Conservation (phyloP, 1,284 basidiomycete species). For the Malassezia yamatoensis region DNA sequence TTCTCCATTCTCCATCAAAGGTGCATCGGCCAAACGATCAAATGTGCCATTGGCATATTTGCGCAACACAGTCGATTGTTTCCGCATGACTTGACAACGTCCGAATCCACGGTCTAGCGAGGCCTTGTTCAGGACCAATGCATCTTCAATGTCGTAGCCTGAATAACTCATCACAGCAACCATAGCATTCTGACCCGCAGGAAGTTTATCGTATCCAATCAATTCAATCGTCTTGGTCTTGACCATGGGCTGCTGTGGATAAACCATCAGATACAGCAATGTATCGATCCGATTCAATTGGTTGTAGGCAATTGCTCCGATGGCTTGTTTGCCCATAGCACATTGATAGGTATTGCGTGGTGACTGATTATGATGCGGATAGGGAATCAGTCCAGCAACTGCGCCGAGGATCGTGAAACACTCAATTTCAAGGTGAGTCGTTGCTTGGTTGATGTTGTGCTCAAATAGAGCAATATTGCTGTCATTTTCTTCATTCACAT, state of each 20-base stretch:
- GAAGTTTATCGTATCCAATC: constrained; percentile 88
- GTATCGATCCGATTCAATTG: constrained; percentile 97
- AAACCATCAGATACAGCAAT: constrained; percentile 94
- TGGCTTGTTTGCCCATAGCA: constrained; percentile 99
- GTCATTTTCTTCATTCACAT: constrained; percentile 99
- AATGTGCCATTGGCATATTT: constrained; percentile 97
- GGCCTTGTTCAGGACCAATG: constrained; percentile 79
- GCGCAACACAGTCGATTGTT: constrained; percentile 83
- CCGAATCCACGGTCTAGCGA: constrained; percentile 88
- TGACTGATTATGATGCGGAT: constrained; percentile 98
- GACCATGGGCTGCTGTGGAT: constrained; percentile 98
- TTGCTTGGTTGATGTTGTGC: constrained; percentile 61
- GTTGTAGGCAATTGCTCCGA: constrained; percentile 97
- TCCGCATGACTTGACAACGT: constrained; percentile 90
- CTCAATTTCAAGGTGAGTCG: constrained; percentile 96
- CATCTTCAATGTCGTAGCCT: constrained; percentile 99
- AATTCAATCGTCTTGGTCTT: constrained; percentile 86
- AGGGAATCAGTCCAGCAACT: constrained; percentile 94
- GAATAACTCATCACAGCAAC: constrained; percentile 99
- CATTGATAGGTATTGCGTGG: constrained; percentile 97
- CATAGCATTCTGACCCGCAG: constrained; percentile 95
- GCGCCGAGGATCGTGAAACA: constrained; percentile 96
- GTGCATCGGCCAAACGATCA: constrained; percentile 88
- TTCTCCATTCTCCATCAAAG: constrained; percentile 65
- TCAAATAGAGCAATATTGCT: constrained; percentile 94